Evolutionary conservation across 169 alveolate genomes (phyloP).

Genomic region (Plasmodium reichenowi): DNA sequence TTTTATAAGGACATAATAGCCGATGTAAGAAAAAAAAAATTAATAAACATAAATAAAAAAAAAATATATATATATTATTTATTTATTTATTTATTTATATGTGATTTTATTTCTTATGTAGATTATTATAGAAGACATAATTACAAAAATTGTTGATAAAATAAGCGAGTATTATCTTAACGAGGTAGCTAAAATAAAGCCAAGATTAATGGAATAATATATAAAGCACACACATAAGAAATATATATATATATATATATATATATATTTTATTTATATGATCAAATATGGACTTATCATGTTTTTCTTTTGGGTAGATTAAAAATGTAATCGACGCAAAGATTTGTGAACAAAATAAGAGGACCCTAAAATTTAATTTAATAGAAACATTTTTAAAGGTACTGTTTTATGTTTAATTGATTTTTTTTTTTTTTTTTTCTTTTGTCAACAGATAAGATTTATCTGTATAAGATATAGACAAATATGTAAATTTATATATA

Average conservation of each 20-base stretch:
- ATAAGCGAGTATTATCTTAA: constrained; percentile 54
- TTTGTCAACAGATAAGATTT: too few species aligned
- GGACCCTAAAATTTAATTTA: constrained; percentile 35
- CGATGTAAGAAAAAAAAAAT: constrained; percentile 13
- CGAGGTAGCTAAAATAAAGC: constrained; percentile 20
- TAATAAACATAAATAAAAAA: neutral
- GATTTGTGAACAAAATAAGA: constrained; percentile 52
- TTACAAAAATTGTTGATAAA: constrained; percentile 46
- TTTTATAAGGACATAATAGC: constrained; percentile 48
- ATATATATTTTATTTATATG: too few species aligned
- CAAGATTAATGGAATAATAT: too few species aligned
- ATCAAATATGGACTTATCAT: neutral
- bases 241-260: too few species aligned
- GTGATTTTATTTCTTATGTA: neutral
- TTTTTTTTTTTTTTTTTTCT: too few species aligned
- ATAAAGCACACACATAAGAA: too few species aligned
- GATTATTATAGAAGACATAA: constrained; percentile 53
- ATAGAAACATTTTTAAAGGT: constrained; percentile 18
- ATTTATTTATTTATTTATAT: neutral
- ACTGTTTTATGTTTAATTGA: neutral
- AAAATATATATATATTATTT: neutral
- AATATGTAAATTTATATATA: neutral
- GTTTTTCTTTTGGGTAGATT: constrained; percentile 25
- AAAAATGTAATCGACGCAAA: constrained; percentile 42
- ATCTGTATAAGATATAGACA: neutral